These are phyloP conservation scores for Boletus tomentosulus DNA, from an alignment of 768 basidiomycete species.

Conservation along the genomic window DNA sequence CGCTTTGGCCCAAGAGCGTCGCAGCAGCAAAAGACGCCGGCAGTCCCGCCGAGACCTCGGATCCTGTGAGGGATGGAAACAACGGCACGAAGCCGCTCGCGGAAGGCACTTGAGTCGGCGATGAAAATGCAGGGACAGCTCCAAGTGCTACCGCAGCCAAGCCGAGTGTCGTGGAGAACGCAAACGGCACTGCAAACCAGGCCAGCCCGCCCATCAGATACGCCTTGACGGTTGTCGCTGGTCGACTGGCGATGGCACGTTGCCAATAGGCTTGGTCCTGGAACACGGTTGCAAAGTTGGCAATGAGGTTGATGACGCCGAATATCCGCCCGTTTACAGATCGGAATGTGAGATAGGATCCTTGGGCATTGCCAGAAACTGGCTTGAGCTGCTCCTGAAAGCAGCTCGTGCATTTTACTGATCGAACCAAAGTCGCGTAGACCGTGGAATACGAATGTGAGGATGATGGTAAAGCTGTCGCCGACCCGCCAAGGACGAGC, in stretches of 20 bases:
- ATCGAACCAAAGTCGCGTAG: conserved; percentile 80
- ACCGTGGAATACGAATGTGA: conserved; percentile 74
- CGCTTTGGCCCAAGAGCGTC: no score
- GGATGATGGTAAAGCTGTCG: conserved; percentile 80
- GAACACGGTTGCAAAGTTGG: conserved; percentile 71
- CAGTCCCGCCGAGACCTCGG: no score
- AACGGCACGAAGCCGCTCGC: no score
- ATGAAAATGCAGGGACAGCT: conserved; percentile 34
- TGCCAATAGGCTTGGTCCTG: conserved; percentile 86
- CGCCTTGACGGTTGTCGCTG: conserved; percentile 80
- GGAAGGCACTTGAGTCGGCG: no score
- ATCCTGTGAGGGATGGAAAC: no score
- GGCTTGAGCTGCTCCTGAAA: conserved; percentile 54
- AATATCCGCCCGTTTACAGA: conserved; percentile 80
- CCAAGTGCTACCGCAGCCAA: conserved; percentile 81
- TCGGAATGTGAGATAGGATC: conserved; percentile 80
- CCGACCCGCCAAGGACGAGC: no score
- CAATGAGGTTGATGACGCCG: conserved; percentile 83
- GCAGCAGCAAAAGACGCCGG: no score
- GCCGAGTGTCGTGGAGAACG: conserved; percentile 83
- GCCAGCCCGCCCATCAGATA: no score
- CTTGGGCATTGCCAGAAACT: conserved; percentile 77
- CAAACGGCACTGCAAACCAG: conserved; percentile 92
- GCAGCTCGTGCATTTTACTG: conserved; percentile 71
- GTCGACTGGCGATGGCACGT: conserved; percentile 82